These are phyloP conservation scores for Hyaloscypha variabilis DNA, from an alignment of 495 filamentous ascomycete species.

Conservation along the genomic window DNA sequence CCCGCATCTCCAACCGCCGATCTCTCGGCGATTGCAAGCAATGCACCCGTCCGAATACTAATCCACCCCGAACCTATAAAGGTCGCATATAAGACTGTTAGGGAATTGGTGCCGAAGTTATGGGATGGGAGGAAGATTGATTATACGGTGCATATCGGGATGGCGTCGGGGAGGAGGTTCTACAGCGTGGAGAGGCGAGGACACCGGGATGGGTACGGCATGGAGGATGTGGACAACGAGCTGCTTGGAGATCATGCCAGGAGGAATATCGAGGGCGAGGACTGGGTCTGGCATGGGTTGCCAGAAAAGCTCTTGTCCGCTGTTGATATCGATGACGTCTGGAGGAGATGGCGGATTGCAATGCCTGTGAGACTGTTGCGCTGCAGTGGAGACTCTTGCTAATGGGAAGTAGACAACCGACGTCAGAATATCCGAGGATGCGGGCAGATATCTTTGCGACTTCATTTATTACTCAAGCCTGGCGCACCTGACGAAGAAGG, in stretches of 20 bases:
- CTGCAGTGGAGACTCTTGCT: not conserved
- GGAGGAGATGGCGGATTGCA: slow-evolving; percentile 53
- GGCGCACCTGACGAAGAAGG: slow-evolving; percentile 49
- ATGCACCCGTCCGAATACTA: slow-evolving; percentile 33
- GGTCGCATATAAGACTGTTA: slow-evolving; percentile 70
- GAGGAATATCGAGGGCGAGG: slow-evolving; percentile 38
- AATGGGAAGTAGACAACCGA: slow-evolving; percentile 44
- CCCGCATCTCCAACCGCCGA: slow-evolving; percentile 23
- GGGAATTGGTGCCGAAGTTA: slow-evolving; percentile 62
- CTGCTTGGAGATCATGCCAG: slow-evolving; percentile 35
- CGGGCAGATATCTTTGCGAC: slow-evolving; percentile 82
- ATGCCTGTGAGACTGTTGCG: slow-evolving; percentile 37
- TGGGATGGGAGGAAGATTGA: slow-evolving; percentile 53
- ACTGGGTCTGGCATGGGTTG: slow-evolving; percentile 48
- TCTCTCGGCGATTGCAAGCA: slow-evolving; percentile 28
- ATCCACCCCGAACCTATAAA: slow-evolving; percentile 64
- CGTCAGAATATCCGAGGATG: slow-evolving; percentile 69
- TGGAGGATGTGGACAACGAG: slow-evolving; percentile 67
- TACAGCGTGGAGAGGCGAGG: slow-evolving; percentile 73
- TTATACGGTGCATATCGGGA: slow-evolving; percentile 76
- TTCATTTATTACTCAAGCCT: slow-evolving; percentile 84
- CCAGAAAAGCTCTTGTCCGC: slow-evolving; percentile 49
- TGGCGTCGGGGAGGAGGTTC: slow-evolving; percentile 68
- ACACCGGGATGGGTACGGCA: slow-evolving; percentile 74
- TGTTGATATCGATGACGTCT: slow-evolving; percentile 56